Evolutionary conservation across 2,329 filamentous ascomycete species (phyloP), one percentile per base, ranked within the genome.

Genomic region (Penicillium sp.): DNA sequence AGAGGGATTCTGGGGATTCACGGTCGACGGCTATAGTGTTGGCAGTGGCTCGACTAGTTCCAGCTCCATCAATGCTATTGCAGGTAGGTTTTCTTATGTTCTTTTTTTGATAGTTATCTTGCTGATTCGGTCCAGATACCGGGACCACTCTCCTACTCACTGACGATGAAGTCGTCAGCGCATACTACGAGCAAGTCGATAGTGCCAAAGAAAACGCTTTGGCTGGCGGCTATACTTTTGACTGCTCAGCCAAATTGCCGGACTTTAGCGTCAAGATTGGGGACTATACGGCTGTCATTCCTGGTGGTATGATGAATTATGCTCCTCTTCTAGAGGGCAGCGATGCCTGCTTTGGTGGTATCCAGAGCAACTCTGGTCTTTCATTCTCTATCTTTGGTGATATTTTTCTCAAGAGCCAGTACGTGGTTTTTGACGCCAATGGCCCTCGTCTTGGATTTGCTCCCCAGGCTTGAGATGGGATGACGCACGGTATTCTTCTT

Each of bases 391-490:
- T 93, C 55, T 76, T 89, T 39, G 86, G 86, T 7, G 84, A 89
- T 44, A 72, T 84, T 39, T 85, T 88, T 68, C 73, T 92, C 50
- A 92, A 92, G 76, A 76, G 76, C 38, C 71, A 84, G 46, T 88
- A 84, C 57, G 79, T 82, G 18, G 77, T 86, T 32, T 87, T 86
- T 60, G 82, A 87, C 56, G 61, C 70, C 4, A 63, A 59, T 13
- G 65, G 66, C 4, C 64, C 67, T 41, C 61, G 64, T 31, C 56
- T 77, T 17, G 73, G 73, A 7, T 72, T 75, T 44, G 73, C 73
- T 4, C 37, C 60, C 16, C 61, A 65, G 53, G 55, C 56, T 31
- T 64, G 54, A n/a, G n/a, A n/a, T n/a, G n/a, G n/a, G n/a, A n/a
- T n/a, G n/a, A n/a, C n/a, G n/a, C n/a, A n/a, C n/a, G n/a, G n/a